phyloP scores from a whole-genome alignment of 768 basidiomycete species.

The Cubamyces lactineus region DNA sequence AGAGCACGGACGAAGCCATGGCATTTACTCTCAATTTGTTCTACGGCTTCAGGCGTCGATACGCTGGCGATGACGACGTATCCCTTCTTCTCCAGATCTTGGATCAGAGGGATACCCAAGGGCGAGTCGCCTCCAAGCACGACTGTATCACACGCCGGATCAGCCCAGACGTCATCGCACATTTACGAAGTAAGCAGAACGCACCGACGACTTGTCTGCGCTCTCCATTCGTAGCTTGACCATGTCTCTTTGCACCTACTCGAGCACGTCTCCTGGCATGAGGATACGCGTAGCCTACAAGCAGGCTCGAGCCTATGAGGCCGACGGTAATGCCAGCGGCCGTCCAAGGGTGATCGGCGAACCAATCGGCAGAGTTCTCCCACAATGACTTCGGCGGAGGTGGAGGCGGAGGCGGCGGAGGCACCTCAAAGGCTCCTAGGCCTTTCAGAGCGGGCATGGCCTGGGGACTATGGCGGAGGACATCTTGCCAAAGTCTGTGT shows the following conservation, averaged over 20 bases:
- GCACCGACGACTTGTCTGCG: conserved; percentile 51
- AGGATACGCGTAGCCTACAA: conserved; percentile 55
- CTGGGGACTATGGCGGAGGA: conserved; percentile 77
- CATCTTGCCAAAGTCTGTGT: conserved; percentile 75
- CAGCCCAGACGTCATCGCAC: not conserved
- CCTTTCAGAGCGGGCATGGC: conserved; percentile 53
- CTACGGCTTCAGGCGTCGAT: conserved; percentile 64
- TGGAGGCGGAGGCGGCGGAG: conserved; percentile 64
- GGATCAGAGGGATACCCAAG: conserved; percentile 69
- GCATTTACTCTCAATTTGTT: conserved; percentile 62
- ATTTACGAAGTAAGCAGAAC: conserved; percentile 11
- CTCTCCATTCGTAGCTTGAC: conserved; percentile 37
- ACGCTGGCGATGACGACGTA: conserved; percentile 87
- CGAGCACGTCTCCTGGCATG: conserved; percentile 26
- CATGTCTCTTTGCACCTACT: conserved; percentile 30
- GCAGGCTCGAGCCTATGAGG: conserved; percentile 61
- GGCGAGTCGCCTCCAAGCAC: conserved; percentile 82
- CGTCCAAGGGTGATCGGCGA: conserved; percentile 62
- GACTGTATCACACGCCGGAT: conserved; percentile 46
- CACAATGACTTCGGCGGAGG: conserved; percentile 49
- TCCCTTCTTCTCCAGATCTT: conserved; percentile 74
- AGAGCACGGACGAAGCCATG: conserved; percentile 82
- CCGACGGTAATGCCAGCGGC: conserved; percentile 57
- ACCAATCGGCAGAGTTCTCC: conserved; percentile 54
- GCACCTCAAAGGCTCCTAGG: conserved; percentile 74